A percentile compares a stretch with the other conserved stretches of the same genome.
Evolutionary conservation across 2,329 filamentous ascomycete genomes (phyloP).

Genomic region (Niveomyces coronatus): DNA sequence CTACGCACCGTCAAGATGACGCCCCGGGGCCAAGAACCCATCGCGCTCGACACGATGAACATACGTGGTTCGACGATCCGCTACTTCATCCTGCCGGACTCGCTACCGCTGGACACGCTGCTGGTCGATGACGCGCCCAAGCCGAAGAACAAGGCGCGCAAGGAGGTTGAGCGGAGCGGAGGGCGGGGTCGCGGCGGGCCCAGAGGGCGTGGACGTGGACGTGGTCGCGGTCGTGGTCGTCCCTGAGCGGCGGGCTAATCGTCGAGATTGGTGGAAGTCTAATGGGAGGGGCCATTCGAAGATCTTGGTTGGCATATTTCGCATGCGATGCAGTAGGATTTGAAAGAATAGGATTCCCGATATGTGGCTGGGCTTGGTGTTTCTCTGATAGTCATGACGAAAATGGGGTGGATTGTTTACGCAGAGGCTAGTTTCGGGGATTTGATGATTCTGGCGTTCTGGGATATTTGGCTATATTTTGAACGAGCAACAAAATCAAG

Average conservation of each 20-base stretch:
- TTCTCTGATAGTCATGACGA: slow-evolving; percentile 3
- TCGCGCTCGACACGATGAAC: slow-evolving; percentile 90
- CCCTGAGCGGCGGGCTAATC: slow-evolving; percentile 8
- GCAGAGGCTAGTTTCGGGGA: no score
- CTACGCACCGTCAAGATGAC: slow-evolving; percentile 97
- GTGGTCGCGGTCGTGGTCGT: slow-evolving; percentile 30
- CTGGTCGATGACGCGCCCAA: slow-evolving; percentile 95
- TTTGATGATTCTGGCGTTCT: slow-evolving; percentile 9
- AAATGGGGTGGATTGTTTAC: no score
- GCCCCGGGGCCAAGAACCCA: slow-evolving; percentile 72
- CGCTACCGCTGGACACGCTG: slow-evolving; percentile 85
- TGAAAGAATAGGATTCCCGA: no score
- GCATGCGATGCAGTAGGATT: slow-evolving; percentile 1
- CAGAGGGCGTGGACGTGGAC: slow-evolving; percentile 40
- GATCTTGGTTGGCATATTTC: no score
- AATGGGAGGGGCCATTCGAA: background rate
- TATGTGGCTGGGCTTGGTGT: no score
- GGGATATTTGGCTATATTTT: slow-evolving; percentile 9
- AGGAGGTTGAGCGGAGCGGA: slow-evolving; percentile 61
- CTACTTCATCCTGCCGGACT: slow-evolving; percentile 94
- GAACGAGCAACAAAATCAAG: slow-evolving; percentile 5
- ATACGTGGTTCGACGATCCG: slow-evolving; percentile 92
- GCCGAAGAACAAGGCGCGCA: slow-evolving; percentile 98
- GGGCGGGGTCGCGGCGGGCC: slow-evolving; percentile 43
- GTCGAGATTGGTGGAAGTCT: no score